Conservation (phyloP, 2,329 filamentous ascomycete species). For the Allantophomopsis cytisporea region DNA sequence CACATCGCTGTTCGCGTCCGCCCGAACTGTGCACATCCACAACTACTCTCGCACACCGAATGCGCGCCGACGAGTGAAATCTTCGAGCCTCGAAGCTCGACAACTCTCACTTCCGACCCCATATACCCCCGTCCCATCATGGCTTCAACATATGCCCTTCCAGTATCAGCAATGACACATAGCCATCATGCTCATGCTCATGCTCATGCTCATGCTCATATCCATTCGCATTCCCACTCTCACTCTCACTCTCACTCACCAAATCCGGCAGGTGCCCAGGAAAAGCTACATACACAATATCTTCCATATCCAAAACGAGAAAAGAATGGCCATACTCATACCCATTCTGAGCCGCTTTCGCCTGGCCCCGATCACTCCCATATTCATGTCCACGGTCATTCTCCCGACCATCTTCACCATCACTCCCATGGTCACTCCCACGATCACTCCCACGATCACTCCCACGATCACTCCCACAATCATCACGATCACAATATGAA, state of each 20-base stretch:
- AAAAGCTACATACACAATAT: constrained; percentile 6
- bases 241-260: constrained; percentile 14
- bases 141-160: constrained; percentile 20
- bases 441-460: constrained; percentile 6
- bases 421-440: constrained; percentile 9
- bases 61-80: too few species aligned
- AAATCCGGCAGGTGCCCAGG: constrained; percentile 4
- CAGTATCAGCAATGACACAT: constrained; percentile 17
- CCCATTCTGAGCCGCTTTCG: constrained; percentile 12
- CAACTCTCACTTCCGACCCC: background rate
- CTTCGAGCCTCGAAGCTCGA: constrained; percentile 10
- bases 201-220: too few species aligned
- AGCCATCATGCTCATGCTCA: constrained; percentile 14
- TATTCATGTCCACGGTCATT: constrained; percentile 12
- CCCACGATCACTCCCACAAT: constrained; percentile 10
- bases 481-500: constrained; percentile 10
- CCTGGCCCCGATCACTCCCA: constrained; percentile 6
- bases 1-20: too few species aligned
- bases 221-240: constrained; percentile 17
- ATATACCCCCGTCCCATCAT: constrained; percentile 9
- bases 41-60: too few species aligned
- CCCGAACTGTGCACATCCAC: too few species aligned
- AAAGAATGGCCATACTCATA: constrained; percentile 15
- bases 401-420: constrained; percentile 5
- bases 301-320: constrained; percentile 9